Conservation (phyloP, 495 filamentous ascomycete genomes). For the Trypethelium eluteriae region DNA sequence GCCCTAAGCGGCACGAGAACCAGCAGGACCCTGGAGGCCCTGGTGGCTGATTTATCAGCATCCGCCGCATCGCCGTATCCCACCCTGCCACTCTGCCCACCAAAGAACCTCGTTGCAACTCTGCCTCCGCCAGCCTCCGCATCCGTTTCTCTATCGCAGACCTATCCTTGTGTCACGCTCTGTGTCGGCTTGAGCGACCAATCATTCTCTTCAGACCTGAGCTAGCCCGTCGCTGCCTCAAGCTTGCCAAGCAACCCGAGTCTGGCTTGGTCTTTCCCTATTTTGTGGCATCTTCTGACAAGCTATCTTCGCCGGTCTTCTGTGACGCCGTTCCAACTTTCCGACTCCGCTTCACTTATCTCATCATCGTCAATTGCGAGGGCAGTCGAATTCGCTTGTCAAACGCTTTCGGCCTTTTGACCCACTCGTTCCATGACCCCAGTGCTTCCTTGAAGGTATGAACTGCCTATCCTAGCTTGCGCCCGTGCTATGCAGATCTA, state of each 20-base stretch:
- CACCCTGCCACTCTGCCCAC: no score
- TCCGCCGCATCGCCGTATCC: neutral
- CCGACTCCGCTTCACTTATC: neutral
- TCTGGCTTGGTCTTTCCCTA: neutral
- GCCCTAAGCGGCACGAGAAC: neutral
- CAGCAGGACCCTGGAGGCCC: no score
- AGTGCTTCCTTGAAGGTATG: neutral
- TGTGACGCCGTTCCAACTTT: neutral
- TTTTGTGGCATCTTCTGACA: neutral
- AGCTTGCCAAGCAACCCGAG: neutral
- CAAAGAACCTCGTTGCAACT: neutral
- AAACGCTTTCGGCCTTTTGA: neutral
- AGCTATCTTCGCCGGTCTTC: neutral
- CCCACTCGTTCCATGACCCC: neutral
- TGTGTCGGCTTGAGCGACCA: neutral
- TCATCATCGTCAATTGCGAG: neutral
- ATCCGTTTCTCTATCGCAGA: neutral
- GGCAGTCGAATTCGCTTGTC: neutral
- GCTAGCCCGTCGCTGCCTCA: neutral
- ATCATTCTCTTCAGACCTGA: neutral
- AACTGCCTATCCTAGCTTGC: neutral
- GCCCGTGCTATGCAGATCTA: neutral
- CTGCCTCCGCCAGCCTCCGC: neutral
- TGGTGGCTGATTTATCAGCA: constrained; percentile 10
- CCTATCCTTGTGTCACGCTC: neutral